phyloP scores from a whole-genome alignment of 768 basidiomycete genomes.

The Amanita rubescens region DNA sequence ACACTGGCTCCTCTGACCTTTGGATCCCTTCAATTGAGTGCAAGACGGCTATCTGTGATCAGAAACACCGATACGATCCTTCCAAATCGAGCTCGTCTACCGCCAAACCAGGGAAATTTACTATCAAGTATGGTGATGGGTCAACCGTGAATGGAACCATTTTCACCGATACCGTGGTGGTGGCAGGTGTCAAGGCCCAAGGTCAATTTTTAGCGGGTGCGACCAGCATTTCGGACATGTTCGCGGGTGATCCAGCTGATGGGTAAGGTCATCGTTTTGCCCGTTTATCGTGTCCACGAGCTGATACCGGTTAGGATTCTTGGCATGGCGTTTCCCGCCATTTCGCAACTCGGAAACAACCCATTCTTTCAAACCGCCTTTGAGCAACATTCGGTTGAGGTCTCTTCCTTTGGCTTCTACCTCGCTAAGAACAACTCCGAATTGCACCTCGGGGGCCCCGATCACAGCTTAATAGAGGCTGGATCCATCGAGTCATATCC shows the following conservation, averaged over 20 bases:
- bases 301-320: background rate
- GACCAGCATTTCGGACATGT: background rate
- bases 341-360: background rate
- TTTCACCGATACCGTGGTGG: conserved; percentile 33
- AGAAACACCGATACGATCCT: conserved; percentile 30
- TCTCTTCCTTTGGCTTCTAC: background rate
- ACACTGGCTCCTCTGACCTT: conserved; percentile 28
- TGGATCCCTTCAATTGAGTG: conserved; percentile 24
- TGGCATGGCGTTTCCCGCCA: background rate
- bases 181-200: conserved; percentile 21
- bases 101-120: conserved; percentile 16
- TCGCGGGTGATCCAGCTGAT: background rate
- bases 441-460: background rate
- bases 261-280: background rate
- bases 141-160: conserved; percentile 28
- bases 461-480: background rate
- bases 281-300: too few relatives aligned
- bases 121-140: conserved; percentile 36
- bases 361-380: background rate
- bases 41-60: conserved; percentile 19
- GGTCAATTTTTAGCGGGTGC: background rate
- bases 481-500: background rate
- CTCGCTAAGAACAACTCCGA: background rate
- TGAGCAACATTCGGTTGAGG: background rate
- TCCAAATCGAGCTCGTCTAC: conserved; percentile 10